Conservation (phyloP, 257 asterid species). For the Ajuga chamaepitys region DNA sequence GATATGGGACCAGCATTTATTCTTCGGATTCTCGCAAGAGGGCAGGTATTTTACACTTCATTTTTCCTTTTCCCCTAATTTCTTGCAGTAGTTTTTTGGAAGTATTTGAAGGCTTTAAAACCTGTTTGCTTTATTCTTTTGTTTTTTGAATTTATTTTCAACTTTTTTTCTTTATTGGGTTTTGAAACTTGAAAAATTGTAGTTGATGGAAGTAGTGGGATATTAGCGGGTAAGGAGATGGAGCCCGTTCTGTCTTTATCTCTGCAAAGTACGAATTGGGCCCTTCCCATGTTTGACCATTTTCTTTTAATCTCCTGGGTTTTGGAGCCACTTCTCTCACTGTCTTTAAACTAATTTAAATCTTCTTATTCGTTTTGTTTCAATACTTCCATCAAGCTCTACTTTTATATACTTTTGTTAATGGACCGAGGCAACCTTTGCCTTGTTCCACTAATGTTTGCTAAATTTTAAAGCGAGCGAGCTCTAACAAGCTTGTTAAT, state of each 20-base stretch:
- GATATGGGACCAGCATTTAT: constrained; percentile 25
- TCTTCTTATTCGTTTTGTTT: neutral
- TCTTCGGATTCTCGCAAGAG: constrained; percentile 42
- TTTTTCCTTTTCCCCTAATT: neutral
- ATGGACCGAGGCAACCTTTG: no score
- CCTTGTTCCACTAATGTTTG: no score
- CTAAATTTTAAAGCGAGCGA: no score
- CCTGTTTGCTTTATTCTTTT: neutral
- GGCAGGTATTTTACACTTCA: constrained; percentile 51
- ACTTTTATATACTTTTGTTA: no score
- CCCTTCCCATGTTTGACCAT: constrained; percentile 22
- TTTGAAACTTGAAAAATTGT: neutral
- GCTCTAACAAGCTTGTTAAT: no score
- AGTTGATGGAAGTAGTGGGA: constrained; percentile 15
- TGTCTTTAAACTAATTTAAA: neutral
- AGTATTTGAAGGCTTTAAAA: constrained; percentile 2
- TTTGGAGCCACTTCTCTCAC: constrained; percentile 17
- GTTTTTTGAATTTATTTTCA: neutral
- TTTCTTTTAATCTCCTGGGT: constrained; percentile 15
- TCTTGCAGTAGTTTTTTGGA: neutral
- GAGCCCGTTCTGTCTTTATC: constrained; percentile 16
- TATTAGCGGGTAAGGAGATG: constrained; percentile 1
- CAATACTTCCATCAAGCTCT: neutral
- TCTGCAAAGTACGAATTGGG: constrained; percentile 21
- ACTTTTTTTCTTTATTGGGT: neutral